These are phyloP conservation scores for Cryptococcus sp. DNA, from an alignment of 1,284 basidiomycete genomes.

Conservation along the genomic window DNA sequence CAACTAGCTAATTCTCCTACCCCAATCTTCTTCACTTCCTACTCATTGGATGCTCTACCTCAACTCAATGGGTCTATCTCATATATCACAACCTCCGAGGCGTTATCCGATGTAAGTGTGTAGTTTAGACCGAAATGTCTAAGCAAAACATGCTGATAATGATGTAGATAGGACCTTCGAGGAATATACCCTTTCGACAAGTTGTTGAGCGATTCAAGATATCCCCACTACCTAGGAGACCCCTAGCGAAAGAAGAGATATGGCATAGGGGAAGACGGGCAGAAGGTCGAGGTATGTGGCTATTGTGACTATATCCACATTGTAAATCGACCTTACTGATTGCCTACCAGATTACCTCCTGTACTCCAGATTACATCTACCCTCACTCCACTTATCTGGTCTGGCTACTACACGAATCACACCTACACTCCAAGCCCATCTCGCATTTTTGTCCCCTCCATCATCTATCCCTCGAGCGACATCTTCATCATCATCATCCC, in stretches of 20 bases:
- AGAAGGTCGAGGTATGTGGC: slow-evolving; percentile 64
- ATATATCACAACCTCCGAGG: slow-evolving; percentile 85
- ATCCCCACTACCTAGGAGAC: slow-evolving; percentile 68
- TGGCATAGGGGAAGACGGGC: slow-evolving; percentile 73
- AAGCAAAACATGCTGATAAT: neutral
- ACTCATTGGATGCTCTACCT: slow-evolving; percentile 85
- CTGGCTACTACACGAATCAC: slow-evolving; percentile 74
- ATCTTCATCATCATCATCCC: slow-evolving; percentile 17
- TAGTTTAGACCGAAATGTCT: neutral
- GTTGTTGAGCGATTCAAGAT: slow-evolving; percentile 80
- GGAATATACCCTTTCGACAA: slow-evolving; percentile 76
- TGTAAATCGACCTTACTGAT: neutral
- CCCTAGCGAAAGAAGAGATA: slow-evolving; percentile 67
- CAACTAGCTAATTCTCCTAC: slow-evolving; percentile 90
- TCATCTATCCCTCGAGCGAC: slow-evolving; percentile 23
- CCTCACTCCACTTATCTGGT: slow-evolving; percentile 80
- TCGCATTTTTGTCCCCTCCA: slow-evolving; percentile 43
- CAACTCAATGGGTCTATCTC: slow-evolving; percentile 87
- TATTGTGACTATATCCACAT: neutral
- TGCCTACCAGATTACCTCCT: slow-evolving; percentile 55
- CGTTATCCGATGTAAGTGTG: slow-evolving; percentile 58
- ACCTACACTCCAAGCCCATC: slow-evolving; percentile 48
- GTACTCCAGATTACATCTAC: slow-evolving; percentile 88
- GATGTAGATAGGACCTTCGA: slow-evolving; percentile 53
- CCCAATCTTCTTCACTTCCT: slow-evolving; percentile 81